phyloP scores from a whole-genome alignment of 2,329 filamentous ascomycete species.

The Ceratocystis smalleyi region DNA sequence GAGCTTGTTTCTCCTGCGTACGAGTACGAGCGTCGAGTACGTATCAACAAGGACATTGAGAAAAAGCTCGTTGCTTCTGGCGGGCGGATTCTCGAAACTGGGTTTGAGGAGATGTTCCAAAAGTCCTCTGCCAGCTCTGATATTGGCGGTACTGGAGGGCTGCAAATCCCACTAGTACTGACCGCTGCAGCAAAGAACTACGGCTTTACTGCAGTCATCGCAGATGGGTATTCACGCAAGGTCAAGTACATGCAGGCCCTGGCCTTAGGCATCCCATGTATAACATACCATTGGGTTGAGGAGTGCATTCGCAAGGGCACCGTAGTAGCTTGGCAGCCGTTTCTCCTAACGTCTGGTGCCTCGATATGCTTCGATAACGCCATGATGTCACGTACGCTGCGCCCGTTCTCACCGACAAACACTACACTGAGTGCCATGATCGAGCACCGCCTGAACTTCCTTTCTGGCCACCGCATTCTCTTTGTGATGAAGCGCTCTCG shows the following conservation, averaged over 20 bases:
- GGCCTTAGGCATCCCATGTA: constrained; percentile 72
- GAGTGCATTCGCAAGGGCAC: constrained; percentile 48
- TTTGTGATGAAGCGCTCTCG: constrained; percentile 51
- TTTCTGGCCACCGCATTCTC: constrained; percentile 51
- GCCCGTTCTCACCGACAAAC: constrained; percentile 40
- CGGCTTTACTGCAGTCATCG: constrained; percentile 73
- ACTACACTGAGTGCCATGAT: constrained; percentile 45
- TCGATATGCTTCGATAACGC: constrained; percentile 63
- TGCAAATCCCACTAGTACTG: constrained; percentile 32
- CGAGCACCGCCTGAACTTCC: constrained; percentile 41
- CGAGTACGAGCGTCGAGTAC: constrained; percentile 29
- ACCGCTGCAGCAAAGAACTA: constrained; percentile 35
- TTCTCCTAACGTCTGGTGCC: constrained; percentile 72
- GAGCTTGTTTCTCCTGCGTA: constrained; percentile 38
- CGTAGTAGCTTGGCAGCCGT: constrained; percentile 61
- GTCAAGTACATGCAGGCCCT: constrained; percentile 91
- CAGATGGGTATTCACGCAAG: constrained; percentile 71
- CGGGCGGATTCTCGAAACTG: constrained; percentile 53
- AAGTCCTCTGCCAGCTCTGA: constrained; percentile 15
- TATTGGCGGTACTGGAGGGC: neutral
- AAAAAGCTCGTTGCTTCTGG: constrained; percentile 54
- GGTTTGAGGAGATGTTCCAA: constrained; percentile 71
- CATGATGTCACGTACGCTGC: constrained; percentile 56
- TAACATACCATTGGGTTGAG: constrained; percentile 67
- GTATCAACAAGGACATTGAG: constrained; percentile 34